Conservation (phyloP, 2,329 filamentous ascomycete species). For the Aspergillus cejpii region DNA sequence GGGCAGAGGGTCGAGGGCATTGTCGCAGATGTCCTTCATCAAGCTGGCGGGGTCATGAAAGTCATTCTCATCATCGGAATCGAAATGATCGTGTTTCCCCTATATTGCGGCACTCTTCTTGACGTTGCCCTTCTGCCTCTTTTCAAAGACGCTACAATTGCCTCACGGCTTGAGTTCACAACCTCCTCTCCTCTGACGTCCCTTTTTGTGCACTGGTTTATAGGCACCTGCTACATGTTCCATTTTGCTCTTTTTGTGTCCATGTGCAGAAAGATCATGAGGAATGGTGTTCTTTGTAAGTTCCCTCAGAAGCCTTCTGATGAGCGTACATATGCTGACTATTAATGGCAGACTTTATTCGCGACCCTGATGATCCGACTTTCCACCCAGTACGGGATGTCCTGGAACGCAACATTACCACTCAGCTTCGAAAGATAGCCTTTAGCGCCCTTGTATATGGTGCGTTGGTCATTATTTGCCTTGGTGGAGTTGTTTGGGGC, state of each 20-base stretch:
- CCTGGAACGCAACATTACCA: slow-evolving; percentile 82
- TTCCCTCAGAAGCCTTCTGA: slow-evolving; percentile 17
- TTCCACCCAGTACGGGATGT: slow-evolving; percentile 98
- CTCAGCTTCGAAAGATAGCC: slow-evolving; percentile 89
- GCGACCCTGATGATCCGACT: slow-evolving; percentile 94
- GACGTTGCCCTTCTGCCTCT: slow-evolving; percentile 83
- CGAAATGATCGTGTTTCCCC: slow-evolving; percentile 94
- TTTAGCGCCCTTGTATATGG: slow-evolving; percentile 96
- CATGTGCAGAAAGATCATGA: slow-evolving; percentile 98
- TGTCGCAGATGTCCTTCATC: slow-evolving; percentile 69
- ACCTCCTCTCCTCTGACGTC: slow-evolving; percentile 76
- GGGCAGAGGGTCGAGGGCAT: slow-evolving; percentile 62
- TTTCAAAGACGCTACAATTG: slow-evolving; percentile 72
- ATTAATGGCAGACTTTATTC: slow-evolving; percentile 68
- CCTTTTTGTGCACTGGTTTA: slow-evolving; percentile 96
- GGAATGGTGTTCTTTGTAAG: slow-evolving; percentile 84
- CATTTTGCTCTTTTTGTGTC: slow-evolving; percentile 97
- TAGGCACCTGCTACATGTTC: slow-evolving; percentile 99
- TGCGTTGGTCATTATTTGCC: slow-evolving; percentile 80
- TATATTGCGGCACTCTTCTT: slow-evolving; percentile 89
- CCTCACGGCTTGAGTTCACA: slow-evolving; percentile 71
- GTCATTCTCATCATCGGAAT: slow-evolving; percentile 98
- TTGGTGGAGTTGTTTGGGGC: slow-evolving; percentile 95
- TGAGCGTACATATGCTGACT: slow-evolving; percentile 2
- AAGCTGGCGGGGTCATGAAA: slow-evolving; percentile 95